Percentiles rank a stretch among this genome's conserved stretches.
Evolutionary conservation across 257 asterid species (phyloP).

Genomic region (Fraxinus americana): DNA sequence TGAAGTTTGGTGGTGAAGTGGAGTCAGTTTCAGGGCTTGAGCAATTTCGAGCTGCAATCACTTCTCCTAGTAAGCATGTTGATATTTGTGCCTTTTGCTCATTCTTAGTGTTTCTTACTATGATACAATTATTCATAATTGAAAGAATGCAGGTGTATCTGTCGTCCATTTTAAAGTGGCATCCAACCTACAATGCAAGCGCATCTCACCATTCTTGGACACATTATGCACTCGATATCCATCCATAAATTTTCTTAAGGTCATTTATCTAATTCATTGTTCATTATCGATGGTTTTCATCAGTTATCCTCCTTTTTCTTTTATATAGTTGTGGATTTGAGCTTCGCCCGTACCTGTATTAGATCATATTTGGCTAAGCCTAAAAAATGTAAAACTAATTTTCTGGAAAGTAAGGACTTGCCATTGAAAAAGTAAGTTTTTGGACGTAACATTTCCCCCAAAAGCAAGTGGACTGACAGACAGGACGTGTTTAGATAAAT

Average conservation of each 20-base stretch:
- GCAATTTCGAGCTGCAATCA: slow-evolving; percentile 75
- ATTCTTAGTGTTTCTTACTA: not conserved
- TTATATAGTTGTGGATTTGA: not conserved
- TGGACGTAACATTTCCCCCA: not conserved
- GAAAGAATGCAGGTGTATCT: slow-evolving; percentile 61
- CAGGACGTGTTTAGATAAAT: not conserved
- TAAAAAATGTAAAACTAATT: no score
- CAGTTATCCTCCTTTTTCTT: not conserved
- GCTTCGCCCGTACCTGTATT: not conserved
- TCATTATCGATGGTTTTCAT: not conserved
- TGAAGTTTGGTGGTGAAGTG: slow-evolving; percentile 84
- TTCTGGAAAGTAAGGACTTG: not conserved
- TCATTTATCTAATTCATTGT: slow-evolving; percentile 21
- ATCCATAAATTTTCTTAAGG: slow-evolving; percentile 79
- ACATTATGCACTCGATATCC: slow-evolving; percentile 70
- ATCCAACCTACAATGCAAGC: slow-evolving; percentile 55
- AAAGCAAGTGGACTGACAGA: not conserved
- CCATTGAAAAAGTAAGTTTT: not conserved
- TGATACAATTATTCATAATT: slow-evolving; percentile 24
- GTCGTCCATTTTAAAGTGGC: slow-evolving; percentile 64
- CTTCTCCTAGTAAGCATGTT: slow-evolving; percentile 60
- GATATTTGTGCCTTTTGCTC: not conserved
- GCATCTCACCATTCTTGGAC: slow-evolving; percentile 69
- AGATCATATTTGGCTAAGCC: not conserved
- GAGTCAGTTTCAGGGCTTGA: slow-evolving; percentile 66